phyloP scores from a whole-genome alignment of 805 yeast species.

The Starmerella geochares region DNA sequence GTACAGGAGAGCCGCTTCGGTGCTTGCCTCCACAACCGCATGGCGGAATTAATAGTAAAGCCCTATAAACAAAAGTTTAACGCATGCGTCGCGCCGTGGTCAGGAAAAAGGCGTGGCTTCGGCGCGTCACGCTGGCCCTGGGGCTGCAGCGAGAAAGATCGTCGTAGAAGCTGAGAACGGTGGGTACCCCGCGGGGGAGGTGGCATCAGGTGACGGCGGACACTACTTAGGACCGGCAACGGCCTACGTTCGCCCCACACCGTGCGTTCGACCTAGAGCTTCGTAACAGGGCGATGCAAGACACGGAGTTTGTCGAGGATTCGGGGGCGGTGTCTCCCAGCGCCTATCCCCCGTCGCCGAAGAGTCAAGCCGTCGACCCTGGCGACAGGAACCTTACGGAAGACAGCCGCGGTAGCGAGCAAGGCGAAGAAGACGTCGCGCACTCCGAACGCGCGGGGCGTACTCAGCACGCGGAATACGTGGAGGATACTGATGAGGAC shows the following conservation, averaged over 20 bases:
- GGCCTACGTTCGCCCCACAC: neutral
- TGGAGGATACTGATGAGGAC: neutral
- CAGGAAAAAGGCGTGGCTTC: too few relatives aligned
- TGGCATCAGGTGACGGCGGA: neutral
- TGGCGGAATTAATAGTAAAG: too few relatives aligned
- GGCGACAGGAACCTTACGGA: neutral
- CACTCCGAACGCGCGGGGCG: too few relatives aligned
- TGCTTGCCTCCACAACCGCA: too few relatives aligned
- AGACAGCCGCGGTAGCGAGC: neutral
- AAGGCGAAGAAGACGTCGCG: neutral
- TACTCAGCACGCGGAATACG: neutral
- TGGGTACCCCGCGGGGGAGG: neutral
- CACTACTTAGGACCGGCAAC: neutral
- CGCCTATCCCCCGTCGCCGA: constrained; percentile 2
- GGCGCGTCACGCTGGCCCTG: too few relatives aligned
- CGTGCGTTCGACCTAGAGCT: neutral
- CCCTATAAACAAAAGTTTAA: too few relatives aligned
- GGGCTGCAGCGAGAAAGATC: neutral
- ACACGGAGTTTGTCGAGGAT: constrained; percentile 1
- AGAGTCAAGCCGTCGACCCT: neutral
- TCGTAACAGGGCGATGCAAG: neutral
- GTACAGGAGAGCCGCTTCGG: too few relatives aligned
- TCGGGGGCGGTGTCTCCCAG: constrained; percentile 4
- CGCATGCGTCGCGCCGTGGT: too few relatives aligned
- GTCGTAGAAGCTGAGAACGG: neutral